Evolutionary conservation across 2,329 filamentous ascomycete genomes (phyloP), one percentile per base, ranked within the genome.

Genomic region (Pseudogymnoascus sp.): DNA sequence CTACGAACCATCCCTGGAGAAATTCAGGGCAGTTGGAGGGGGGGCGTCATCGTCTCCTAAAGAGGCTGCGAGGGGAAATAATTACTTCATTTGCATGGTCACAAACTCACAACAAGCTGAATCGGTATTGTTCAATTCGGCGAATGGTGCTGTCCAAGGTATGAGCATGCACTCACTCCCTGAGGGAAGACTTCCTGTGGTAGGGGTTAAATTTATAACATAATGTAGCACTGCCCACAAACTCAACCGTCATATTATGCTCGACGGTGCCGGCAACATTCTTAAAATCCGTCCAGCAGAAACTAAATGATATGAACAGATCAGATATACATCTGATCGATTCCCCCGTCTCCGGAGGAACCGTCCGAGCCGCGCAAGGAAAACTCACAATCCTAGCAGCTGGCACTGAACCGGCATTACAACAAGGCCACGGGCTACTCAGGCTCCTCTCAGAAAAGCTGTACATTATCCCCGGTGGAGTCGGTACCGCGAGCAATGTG

Each of bases 311-410:
- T 9, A 74, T 79, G 33, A 83, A 83, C 10, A 79, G 88, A 6
- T 72, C 75, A 1, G 89, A 92, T 70, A 80, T 92, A 31, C 77
- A 79, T 60, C 81, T 91, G 61, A 81, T 93, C 61, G 89, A 91
- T 74, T 82, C 83, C 21, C 89, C 89, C 0, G 89, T 92, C 0
- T 90, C 87, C 0, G 89, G 89, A 0, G 89, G 89, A 1, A 83
- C 86, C 0, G 79, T 82, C 9, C 81, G 88, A 35, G 88, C 88
- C 1, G 87, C 86, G 0, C 82, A 88, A 60, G 89, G 89, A 3
- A 90, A 88, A 0, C 76, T 92, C 44, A 89, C 87, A 6, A 91
- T 93, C 71, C 90, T 93, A 83, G 87, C 87, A 0, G 85, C 86
- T 1, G 87, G 81, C 0, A 77, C 82, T 0, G 79, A 82, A 0